phyloP scores from a whole-genome alignment of 495 filamentous ascomycete genomes.

The Tuber aestivum region DNA sequence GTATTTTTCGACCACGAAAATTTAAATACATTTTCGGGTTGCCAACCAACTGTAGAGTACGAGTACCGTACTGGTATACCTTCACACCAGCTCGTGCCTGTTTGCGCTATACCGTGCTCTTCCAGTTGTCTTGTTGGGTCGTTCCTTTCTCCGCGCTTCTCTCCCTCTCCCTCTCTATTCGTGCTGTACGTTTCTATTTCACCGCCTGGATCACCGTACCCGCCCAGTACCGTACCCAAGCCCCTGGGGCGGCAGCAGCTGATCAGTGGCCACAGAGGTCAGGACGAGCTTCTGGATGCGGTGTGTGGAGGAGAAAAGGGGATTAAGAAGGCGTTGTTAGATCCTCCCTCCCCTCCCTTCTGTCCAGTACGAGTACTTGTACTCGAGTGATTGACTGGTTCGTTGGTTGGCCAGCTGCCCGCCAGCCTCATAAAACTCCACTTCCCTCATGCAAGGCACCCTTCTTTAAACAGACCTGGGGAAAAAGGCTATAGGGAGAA shows the following conservation, averaged over 20 bases:
- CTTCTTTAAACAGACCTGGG: neutral
- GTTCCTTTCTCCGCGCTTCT: neutral
- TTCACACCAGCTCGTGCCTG: neutral
- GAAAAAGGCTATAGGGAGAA: neutral
- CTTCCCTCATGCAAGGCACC: slow-evolving; percentile 3
- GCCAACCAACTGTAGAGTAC: too few species aligned
- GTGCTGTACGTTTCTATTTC: neutral
- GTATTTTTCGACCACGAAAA: too few species aligned
- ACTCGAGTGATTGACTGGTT: neutral
- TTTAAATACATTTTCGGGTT: too few species aligned
- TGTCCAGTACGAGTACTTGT: neutral
- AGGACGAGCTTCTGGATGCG: neutral
- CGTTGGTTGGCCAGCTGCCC: neutral
- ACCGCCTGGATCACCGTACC: neutral
- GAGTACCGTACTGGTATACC: too few species aligned
- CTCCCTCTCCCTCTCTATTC: neutral
- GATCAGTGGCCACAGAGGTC: neutral
- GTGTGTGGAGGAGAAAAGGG: neutral
- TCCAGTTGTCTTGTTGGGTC: neutral
- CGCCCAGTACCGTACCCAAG: neutral
- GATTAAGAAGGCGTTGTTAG: neutral
- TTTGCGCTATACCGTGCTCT: neutral
- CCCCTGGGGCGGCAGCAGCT: neutral
- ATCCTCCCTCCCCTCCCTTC: neutral
- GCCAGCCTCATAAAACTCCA: neutral